phyloP scores from a whole-genome alignment of 2,329 filamentous ascomycete genomes.

The Epichloe scottii region DNA sequence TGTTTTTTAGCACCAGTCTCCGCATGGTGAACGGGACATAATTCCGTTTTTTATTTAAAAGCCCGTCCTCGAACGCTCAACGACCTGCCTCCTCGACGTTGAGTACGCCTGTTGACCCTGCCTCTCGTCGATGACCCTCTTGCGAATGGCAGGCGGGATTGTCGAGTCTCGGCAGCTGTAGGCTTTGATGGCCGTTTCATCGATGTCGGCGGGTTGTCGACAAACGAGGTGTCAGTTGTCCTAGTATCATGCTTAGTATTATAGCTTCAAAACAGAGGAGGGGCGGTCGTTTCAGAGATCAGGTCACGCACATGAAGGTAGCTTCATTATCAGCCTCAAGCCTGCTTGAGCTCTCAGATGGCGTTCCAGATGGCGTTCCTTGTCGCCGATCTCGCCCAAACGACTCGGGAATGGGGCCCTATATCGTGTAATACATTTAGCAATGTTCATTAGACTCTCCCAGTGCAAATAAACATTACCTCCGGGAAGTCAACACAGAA shows the following conservation, averaged over 20 bases:
- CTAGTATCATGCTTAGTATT: slow-evolving; percentile 27
- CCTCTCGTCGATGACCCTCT: slow-evolving; percentile 26
- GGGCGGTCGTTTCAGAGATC: neutral
- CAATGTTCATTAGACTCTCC: neutral
- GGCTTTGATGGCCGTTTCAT: slow-evolving; percentile 37
- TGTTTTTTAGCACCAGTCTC: neutral
- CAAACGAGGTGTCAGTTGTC: slow-evolving; percentile 84
- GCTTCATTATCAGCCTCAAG: slow-evolving; percentile 49
- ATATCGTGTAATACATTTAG: neutral
- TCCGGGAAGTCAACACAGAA: slow-evolving; percentile 98
- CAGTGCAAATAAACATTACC: slow-evolving; percentile 32
- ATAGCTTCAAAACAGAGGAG: slow-evolving; percentile 7
- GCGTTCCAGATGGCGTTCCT: slow-evolving; percentile 39
- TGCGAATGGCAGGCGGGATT: slow-evolving; percentile 35
- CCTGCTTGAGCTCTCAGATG: slow-evolving; percentile 16
- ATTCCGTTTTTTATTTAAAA: slow-evolving; percentile 23
- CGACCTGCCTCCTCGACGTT: slow-evolving; percentile 33
- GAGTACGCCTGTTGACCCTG: slow-evolving; percentile 14
- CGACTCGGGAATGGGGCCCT: slow-evolving; percentile 76
- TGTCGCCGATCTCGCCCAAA: slow-evolving; percentile 55
- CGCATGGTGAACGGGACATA: neutral
- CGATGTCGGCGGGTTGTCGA: slow-evolving; percentile 63
- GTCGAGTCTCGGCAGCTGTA: slow-evolving; percentile 27
- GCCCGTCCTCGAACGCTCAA: slow-evolving; percentile 33
- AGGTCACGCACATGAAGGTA: slow-evolving; percentile 61